Conservation (phyloP, 2,329 filamentous ascomycete genomes). For the Stagonosporopsis cucurbitacearum region DNA sequence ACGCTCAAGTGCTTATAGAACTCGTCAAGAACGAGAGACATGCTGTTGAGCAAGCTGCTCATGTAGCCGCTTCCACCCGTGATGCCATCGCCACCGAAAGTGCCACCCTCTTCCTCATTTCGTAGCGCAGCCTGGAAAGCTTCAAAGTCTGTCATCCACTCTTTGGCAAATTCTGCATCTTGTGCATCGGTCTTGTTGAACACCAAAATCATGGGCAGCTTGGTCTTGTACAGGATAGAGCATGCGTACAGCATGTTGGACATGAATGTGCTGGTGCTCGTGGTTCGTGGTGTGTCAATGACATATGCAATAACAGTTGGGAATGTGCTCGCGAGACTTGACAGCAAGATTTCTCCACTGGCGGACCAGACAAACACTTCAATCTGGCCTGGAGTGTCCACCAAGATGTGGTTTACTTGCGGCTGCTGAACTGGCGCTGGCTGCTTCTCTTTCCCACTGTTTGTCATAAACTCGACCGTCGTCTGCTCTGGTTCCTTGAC, state of each 20-base stretch:
- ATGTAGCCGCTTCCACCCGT: conserved; percentile 88
- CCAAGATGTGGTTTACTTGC: conserved; percentile 77
- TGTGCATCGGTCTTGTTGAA: conserved; percentile 99
- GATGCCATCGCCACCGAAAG: conserved; percentile 75
- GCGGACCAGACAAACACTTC: conserved; percentile 99
- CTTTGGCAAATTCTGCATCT: conserved; percentile 87
- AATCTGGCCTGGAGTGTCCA: conserved; percentile 97
- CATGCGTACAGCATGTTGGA: conserved; percentile 99
- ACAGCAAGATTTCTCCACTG: conserved; percentile 89
- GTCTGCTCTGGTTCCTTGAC: conserved; percentile 36
- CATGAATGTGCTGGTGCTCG: conserved; percentile 97
- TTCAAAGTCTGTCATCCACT: conserved; percentile 99
- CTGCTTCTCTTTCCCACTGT: conserved; percentile 37
- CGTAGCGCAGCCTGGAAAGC: conserved; percentile 87
- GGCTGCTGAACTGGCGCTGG: conserved; percentile 57
- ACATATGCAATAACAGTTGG: conserved; percentile 97
- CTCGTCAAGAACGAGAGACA: conserved; percentile 96
- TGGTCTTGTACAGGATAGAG: conserved; percentile 98
- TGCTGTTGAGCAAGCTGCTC: conserved; percentile 93
- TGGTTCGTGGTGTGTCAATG: conserved; percentile 93
- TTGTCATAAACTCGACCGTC: conserved; percentile 47
- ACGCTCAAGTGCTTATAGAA: conserved; percentile 95
- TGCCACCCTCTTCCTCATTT: conserved; percentile 78
- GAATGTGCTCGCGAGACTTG: conserved; percentile 90
- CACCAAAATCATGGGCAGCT: conserved; percentile 96